Base-by-base conservation (phyloP, 495 filamentous ascomycete species). In the Pyronema omphalodes region DNA sequence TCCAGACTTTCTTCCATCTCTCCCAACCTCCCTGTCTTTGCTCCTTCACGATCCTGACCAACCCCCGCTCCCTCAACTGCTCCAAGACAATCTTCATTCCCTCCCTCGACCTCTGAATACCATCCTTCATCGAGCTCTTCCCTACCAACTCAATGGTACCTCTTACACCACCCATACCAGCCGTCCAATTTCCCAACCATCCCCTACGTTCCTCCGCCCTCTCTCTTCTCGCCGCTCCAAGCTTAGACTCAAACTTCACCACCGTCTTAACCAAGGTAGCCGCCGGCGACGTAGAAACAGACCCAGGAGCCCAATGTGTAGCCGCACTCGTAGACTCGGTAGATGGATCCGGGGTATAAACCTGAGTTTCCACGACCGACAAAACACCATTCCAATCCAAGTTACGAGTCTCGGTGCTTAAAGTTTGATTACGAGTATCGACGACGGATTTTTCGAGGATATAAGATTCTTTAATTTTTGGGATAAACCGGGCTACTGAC, bases 1-100 rank as follows among this genome's bases (percentile, higher is more conserved):
- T 59, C 61, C 61, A 64, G n/a, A 49, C 61, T 12, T 60, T 63
- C 57, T 58, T 63, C 61, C 61, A 64, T 9, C 60, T 46, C 36
- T 64, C 61, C 61, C 61, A 64, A 9, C 60, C 60, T 9, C 61
- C 61, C 35, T 59, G 57, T n/a, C 61, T 51, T 39, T 64, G 61
- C 52, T 66, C 84, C 66, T 94, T 89, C 41, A 91, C 68, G 14
- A 95, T 83, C 15, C 78, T 85, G 23, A 88, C 83, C 39, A 95
- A 77, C 9, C 93, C 84, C 9, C 88, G 85, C 51, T 72, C 73
- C 52, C 91, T 77, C 57, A 96, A 65, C 37, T 91, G 76, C 67
- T 93, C 85, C 19, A 99, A 73, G 12, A 99, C 89, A 43, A 95
- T 78, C 53, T 82, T 84, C 91, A 99, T 95, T 14, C 93, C 91